Evolutionary conservation across 306 rosid species (phyloP).

Genomic region (Glycine tomentella): DNA sequence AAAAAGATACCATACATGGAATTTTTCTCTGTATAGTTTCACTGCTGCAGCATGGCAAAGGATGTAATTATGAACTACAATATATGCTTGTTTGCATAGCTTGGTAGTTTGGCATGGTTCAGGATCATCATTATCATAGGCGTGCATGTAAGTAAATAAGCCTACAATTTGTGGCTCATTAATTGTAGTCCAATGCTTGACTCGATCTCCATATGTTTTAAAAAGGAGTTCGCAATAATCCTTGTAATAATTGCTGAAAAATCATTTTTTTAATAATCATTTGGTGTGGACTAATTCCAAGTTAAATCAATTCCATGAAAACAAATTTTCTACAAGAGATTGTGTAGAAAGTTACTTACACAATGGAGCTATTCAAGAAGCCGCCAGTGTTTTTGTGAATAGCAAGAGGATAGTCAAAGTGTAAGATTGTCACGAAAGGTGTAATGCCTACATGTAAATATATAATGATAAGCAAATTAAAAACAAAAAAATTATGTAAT

Average conservation of each 20-base stretch:
- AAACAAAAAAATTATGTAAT: neutral
- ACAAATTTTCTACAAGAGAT: neutral
- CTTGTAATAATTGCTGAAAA: constrained; percentile 49
- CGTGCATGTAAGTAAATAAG: constrained; percentile 36
- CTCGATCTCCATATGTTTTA: constrained; percentile 56
- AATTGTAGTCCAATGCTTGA: constrained; percentile 54
- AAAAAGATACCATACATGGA: constrained; percentile 34
- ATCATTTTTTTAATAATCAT: neutral
- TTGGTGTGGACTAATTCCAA: neutral
- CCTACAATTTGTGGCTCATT: constrained; percentile 50
- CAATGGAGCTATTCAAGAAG: constrained; percentile 42
- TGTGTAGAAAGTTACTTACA: constrained; percentile 49
- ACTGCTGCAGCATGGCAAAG: constrained; percentile 52
- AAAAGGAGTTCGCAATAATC: constrained; percentile 52
- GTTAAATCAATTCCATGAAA: neutral
- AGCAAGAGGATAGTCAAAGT: constrained; percentile 49
- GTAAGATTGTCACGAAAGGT: constrained; percentile 43
- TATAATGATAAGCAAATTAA: neutral
- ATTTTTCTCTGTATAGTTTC: constrained; percentile 47
- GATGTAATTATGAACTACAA: constrained; percentile 46
- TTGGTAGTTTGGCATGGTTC: constrained; percentile 29
- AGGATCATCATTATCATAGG: constrained; percentile 38
- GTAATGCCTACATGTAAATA: constrained; percentile 37
- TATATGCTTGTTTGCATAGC: constrained; percentile 51
- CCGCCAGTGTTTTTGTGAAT: constrained; percentile 20